Percentiles rank a stretch among this genome's conserved stretches.
These are phyloP conservation scores for Elymus sibiricus DNA, from an alignment of 176 grass and related monocot species.

Conservation along the genomic window DNA sequence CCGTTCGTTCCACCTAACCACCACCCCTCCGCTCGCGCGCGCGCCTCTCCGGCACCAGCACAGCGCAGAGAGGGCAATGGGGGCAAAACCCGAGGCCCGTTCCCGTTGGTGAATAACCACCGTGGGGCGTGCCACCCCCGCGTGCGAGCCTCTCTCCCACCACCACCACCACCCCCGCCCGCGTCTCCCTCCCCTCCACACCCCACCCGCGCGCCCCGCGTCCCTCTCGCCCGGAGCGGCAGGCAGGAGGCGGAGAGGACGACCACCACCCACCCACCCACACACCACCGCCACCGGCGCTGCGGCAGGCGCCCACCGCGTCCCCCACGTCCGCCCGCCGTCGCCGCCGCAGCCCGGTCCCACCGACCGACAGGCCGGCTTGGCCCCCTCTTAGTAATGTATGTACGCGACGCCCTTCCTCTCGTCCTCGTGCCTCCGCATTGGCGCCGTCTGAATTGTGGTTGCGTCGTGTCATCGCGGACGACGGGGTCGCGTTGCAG, in stretches of 20 bases:
- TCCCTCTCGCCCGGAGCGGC: not conserved
- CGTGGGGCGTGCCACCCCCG: slow-evolving; percentile 26
- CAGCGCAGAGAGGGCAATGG: not conserved
- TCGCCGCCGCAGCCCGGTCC: slow-evolving; percentile 18
- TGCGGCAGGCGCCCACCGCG: slow-evolving; percentile 6
- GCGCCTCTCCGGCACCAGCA: not conserved
- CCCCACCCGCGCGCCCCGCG: not conserved
- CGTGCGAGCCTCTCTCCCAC: slow-evolving; percentile 31
- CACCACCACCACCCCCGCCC: not conserved
- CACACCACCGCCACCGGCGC: not conserved
- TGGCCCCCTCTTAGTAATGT: not conserved
- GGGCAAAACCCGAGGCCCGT: slow-evolving; percentile 11
- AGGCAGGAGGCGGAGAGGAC: slow-evolving; percentile 24
- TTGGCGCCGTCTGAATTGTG: not conserved
- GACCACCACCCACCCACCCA: not conserved
- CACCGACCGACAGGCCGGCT: not conserved
- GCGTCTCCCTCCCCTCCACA: not conserved
- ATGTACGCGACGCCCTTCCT: not conserved
- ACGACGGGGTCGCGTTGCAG: not conserved
- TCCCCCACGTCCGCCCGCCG: not conserved
- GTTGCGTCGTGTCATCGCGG: not conserved
- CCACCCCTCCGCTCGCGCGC: not conserved
- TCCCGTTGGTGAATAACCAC: slow-evolving; percentile 34
- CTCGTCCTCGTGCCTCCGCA: not conserved
- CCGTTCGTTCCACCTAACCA: not conserved